Evolutionary conservation across 1,139 yeast genomes (phyloP), one percentile per base, ranked within the genome.

Genomic region (Taphrina betulina): DNA sequence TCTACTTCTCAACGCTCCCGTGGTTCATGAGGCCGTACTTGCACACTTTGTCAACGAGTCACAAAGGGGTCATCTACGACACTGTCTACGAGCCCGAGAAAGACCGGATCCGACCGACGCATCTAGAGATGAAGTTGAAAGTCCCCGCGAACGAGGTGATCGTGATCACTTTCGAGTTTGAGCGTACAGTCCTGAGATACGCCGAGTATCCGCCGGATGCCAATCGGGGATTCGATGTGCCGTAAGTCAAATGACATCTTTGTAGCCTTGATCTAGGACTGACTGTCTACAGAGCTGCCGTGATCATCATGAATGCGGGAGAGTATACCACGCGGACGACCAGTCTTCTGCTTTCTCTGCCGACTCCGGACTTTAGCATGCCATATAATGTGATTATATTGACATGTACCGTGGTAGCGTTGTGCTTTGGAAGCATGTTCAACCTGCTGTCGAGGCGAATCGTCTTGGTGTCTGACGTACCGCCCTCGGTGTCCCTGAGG

Each of bases 201-300:
- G 85, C 92, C 7, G 98, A 94, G 68, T 94, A 94, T 66, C 98
- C 98, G 10, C 98, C 99, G 1, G 99, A 94, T 74, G 98, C 99
- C 1, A 94, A 94, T 68, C 96, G 92, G 64, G 99, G 99, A 0
- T 94, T 92, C 69, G 92, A 92, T 58, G 81, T 94, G 38, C 95
- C 92, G 40, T 95, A 96, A 0, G 95, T 26, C n/a, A 17, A 28
- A 17, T n/a, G n/a, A n/a, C n/a, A n/a, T n/a, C 41, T 36, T 5
- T 28, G 41, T 17, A 14, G n/a, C n/a, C n/a, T n/a, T n/a, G n/a
- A n/a, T n/a, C n/a, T n/a, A n/a, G n/a, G 57, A n/a, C 56, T 61
- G 24, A 38, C 58, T 3, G 29, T 92, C 2, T 85, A 88, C 4
- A 74, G 89, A 8, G 78, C 85, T 0, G 78, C 85, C 0, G 61